Evolutionary conservation across 108 stramenopile species (phyloP).

Genomic region (Stephanodiscus triporus): DNA sequence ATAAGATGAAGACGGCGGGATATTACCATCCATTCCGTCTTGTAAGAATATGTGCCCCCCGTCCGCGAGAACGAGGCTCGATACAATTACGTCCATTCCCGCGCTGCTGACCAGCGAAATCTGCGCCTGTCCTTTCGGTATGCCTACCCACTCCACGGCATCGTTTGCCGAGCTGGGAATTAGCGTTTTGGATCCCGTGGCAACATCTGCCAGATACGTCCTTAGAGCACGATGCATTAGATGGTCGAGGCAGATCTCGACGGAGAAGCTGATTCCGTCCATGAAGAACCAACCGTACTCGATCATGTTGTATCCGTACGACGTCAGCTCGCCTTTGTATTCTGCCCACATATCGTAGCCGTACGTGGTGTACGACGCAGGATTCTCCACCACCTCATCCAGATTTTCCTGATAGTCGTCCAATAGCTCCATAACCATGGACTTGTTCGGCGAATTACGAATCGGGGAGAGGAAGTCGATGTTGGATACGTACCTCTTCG

Average conservation of each 20-base stretch:
- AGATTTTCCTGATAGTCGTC: constrained; percentile 30
- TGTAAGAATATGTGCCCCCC: constrained; percentile 65
- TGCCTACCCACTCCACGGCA: constrained; percentile 55
- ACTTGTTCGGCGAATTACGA: constrained; percentile 46
- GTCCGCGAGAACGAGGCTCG: constrained; percentile 56
- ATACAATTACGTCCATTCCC: constrained; percentile 58
- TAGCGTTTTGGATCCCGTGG: constrained; percentile 54
- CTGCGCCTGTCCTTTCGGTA: constrained; percentile 70
- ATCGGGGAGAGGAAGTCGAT: constrained; percentile 69
- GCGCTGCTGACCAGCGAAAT: constrained; percentile 67
- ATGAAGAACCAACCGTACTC: constrained; percentile 72
- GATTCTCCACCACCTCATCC: constrained; percentile 48
- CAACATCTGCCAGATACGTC: constrained; percentile 62
- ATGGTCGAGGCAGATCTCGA: constrained; percentile 72
- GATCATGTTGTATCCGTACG: constrained; percentile 66
- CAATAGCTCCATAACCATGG: constrained; percentile 49
- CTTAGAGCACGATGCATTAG: constrained; percentile 51
- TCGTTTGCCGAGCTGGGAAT: constrained; percentile 51
- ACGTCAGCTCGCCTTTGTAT: constrained; percentile 61
- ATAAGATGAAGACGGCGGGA: constrained; percentile 19
- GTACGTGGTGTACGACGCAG: constrained; percentile 36
- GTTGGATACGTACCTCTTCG: constrained; percentile 69
- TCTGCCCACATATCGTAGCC: constrained; percentile 55
- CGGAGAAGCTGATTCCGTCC: constrained; percentile 57
- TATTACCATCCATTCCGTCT: constrained; percentile 54